Evolutionary conservation across 345 rosid species (phyloP), one percentile per base, ranked within the genome.

Genomic region (Lepidium sativum): DNA sequence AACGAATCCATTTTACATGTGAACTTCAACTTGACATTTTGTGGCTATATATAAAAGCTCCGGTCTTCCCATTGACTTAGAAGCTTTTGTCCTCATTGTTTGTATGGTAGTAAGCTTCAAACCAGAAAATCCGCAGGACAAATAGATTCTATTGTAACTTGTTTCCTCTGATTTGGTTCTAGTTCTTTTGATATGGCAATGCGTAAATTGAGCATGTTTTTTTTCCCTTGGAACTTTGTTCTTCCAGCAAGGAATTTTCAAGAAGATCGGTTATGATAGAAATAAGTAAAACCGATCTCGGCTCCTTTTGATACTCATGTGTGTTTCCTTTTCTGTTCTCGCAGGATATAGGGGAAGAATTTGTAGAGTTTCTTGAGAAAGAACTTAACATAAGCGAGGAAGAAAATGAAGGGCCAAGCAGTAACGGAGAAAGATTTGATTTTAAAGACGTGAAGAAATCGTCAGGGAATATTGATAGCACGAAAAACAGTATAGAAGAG

Each of bases 271-370:
- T 65, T 55, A 13, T 54, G 43, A 14, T 31, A 38, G 45, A 35
- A 6, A 3, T 17, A n/a, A 32, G 14, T 47, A n/a, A 17, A 49
- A 40, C 54, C 23, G 9, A n/a, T 33, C 2, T 54, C 35, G 41
- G n/a, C 58, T 47, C 23, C 14, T 37, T n/a, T 45, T 15, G 34
- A 18, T 27, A 29, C 47, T 63, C 50, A 62, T 65, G 48, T 64
- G 50, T 40, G 48, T 64, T 57, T 40, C 39, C 27, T 32, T 49
- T 2, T 58, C 3, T 21, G n/a, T 9, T 39, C 1, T 55, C 44
- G 50, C 82, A 89, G 92, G 97, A 86, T 48, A 83, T 92, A 6
- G 96, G 97, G 41, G 97, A 92, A 81, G 98, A 89, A 44, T 87
- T 92, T 62, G 98, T 92, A 63, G 96, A 86, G 65, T 92, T 89